Base-by-base conservation (phyloP, 495 filamentous ascomycete species). In the Talaromyces wortmannii region DNA sequence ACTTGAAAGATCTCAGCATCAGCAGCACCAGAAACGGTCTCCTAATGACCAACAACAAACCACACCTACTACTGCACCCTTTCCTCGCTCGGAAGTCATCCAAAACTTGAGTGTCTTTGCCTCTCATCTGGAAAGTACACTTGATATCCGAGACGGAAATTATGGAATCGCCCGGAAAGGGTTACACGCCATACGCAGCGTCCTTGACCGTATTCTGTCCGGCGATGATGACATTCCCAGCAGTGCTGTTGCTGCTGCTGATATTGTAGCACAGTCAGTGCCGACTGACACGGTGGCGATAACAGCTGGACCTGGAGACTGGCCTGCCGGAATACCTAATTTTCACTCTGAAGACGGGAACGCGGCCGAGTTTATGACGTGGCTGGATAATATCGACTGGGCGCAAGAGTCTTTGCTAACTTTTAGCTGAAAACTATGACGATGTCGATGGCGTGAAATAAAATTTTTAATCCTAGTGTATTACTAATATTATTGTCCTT, bases 61-160 rank as follows among this genome's bases (percentile, higher is more conserved):
- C 29, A 32, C 29, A 17, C 10, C 31, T 7, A 18, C 42, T 11
- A 43, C 15, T 3, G 15, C 40, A 0, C 30, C 11, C 55, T 46
- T 46, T 46, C 44, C 44, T 13, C 74, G 81, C 10, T 83, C 81
- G 0, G 75, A 80, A 43, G 74, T 79, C 15, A 79, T 84, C 13
- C 82, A 84, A 50, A 78, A 79, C 46, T 71, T 85, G 1, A 81
- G 77, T 47, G 69, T 83, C 45, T 79, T 84, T 52, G 57, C 61
- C 1, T 57, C 63, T 5, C 50, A 68, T 40, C 43, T 70, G 2
- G 61, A 61, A 8, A 60, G 53, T 6, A 54, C 65, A 1, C 46
- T 68, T 8, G 43, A 32, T 2, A 45, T 48, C 4, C 13, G 59
- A 15, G 63, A 68, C 32, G 62, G 61, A 2, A 62, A 67, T 50